Evolutionary conservation across 495 filamentous ascomycete species (phyloP).

Genomic region (Daldinia concentrica): DNA sequence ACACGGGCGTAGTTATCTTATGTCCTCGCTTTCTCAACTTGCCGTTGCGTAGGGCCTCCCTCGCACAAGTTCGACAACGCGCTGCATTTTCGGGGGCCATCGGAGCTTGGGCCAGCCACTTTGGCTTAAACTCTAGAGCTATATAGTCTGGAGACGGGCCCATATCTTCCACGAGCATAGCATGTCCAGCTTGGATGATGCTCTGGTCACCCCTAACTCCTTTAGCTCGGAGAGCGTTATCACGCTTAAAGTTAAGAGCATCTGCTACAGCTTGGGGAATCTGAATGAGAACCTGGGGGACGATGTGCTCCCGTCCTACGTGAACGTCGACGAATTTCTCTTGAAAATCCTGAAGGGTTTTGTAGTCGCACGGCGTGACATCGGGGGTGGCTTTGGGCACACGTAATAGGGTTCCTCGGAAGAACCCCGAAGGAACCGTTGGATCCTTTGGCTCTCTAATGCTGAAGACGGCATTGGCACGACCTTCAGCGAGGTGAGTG

Average conservation of each 20-base stretch:
- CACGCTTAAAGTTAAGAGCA: slow-evolving; percentile 37
- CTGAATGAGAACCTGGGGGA: slow-evolving; percentile 67
- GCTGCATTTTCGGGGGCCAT: slow-evolving; percentile 70
- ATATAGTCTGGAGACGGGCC: slow-evolving; percentile 54
- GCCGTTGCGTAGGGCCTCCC: slow-evolving; percentile 66
- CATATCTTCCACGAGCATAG: slow-evolving; percentile 86
- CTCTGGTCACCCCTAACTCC: slow-evolving; percentile 52
- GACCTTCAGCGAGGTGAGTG: slow-evolving; percentile 66
- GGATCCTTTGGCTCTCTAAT: slow-evolving; percentile 52
- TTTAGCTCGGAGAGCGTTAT: slow-evolving; percentile 25
- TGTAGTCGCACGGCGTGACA: slow-evolving; percentile 62
- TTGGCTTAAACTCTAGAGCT: slow-evolving; percentile 87
- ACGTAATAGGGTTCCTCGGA: slow-evolving; percentile 66
- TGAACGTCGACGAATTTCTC: slow-evolving; percentile 65
- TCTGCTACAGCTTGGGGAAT: slow-evolving; percentile 58
- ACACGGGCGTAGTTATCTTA: slow-evolving; percentile 36
- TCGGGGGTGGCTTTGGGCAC: slow-evolving; percentile 67
- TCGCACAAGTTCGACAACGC: slow-evolving; percentile 88
- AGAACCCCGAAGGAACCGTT: slow-evolving; percentile 33
- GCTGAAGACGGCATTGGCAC: slow-evolving; percentile 76
- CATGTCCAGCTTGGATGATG: slow-evolving; percentile 69
- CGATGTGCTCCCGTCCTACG: slow-evolving; percentile 65
- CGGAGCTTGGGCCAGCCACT: slow-evolving; percentile 89
- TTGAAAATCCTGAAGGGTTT: slow-evolving; percentile 66
- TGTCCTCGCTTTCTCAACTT: slow-evolving; percentile 38